These are phyloP conservation scores for Piper betle DNA, from an alignment of 164 flowering plant genomes.

Conservation along the genomic window DNA sequence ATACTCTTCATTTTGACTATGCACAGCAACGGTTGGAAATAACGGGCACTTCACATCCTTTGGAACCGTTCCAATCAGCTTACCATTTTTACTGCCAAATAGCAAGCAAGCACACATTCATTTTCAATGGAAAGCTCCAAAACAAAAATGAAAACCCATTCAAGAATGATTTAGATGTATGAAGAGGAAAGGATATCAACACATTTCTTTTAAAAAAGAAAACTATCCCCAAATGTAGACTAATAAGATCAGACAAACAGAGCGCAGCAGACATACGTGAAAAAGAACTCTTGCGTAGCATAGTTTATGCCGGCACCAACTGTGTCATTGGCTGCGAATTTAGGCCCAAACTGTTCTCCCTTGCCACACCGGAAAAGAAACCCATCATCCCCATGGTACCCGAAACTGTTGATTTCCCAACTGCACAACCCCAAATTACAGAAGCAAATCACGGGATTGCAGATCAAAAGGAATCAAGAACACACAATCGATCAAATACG, in stretches of 20 bases:
- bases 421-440: slow-evolving; percentile 20
- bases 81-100: slow-evolving; percentile 73
- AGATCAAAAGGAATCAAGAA: too few species aligned
- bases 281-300: slow-evolving; percentile 82
- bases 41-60: slow-evolving; percentile 70
- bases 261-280: slow-evolving; percentile 60
- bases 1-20: slow-evolving; percentile 96
- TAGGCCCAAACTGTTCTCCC: slow-evolving; percentile 88
- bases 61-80: slow-evolving; percentile 43
- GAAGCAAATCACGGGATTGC: too few species aligned
- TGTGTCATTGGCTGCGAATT: slow-evolving; percentile 70
- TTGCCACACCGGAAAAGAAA: slow-evolving; percentile 82
- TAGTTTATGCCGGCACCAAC: slow-evolving; percentile 97
- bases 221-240: too few species aligned
- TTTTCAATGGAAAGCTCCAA: background rate
- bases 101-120: background rate
- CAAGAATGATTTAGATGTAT: background rate
- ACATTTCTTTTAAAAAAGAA: background rate
- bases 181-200: background rate
- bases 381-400: slow-evolving; percentile 99
- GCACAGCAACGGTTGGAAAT: slow-evolving; percentile 92
- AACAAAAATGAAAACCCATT: background rate
- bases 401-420: slow-evolving; percentile 92
- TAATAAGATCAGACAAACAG: background rate
- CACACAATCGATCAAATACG: background rate